These are phyloP conservation scores for Claviceps humidiphila DNA, from an alignment of 2,329 filamentous ascomycete genomes.

Conservation along the genomic window DNA sequence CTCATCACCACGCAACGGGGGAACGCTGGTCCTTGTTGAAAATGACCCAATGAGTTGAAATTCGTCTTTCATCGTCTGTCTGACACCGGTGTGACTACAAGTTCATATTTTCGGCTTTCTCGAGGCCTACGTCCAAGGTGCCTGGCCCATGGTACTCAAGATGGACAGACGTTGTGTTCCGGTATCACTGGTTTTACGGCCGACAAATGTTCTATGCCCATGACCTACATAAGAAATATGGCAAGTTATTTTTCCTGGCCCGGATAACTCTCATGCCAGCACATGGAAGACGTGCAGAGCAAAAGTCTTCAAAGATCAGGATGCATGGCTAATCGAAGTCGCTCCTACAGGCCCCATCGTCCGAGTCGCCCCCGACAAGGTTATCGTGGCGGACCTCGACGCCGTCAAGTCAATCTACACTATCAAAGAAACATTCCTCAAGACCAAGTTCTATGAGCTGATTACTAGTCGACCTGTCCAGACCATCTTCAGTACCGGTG, in stretches of 20 bases:
- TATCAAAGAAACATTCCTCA: conserved; percentile 13
- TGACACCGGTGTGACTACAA: not conserved
- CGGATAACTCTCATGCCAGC: too few relatives aligned
- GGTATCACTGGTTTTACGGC: conserved; percentile 10
- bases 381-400: conserved; percentile 12
- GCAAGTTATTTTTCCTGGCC: conserved; percentile 1
- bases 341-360: conserved; percentile 13
- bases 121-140: conserved; percentile 8
- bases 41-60: not conserved
- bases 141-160: conserved; percentile 15
- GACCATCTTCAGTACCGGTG: conserved; percentile 25
- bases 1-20: not conserved
- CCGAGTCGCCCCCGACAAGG: conserved; percentile 12
- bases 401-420: conserved; percentile 20
- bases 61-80: not conserved
- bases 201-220: conserved; percentile 10
- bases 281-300: too few relatives aligned
- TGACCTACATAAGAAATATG: conserved; percentile 13
- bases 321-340: not conserved
- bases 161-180: conserved; percentile 9
- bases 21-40: not conserved
- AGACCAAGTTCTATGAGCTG: conserved; percentile 12
- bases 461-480: conserved; percentile 8
- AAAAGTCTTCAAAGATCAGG: not conserved
- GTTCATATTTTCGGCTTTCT: not conserved